phyloP scores from a whole-genome alignment of 176 grass and related monocot species.

The Melocanna baccifera region DNA sequence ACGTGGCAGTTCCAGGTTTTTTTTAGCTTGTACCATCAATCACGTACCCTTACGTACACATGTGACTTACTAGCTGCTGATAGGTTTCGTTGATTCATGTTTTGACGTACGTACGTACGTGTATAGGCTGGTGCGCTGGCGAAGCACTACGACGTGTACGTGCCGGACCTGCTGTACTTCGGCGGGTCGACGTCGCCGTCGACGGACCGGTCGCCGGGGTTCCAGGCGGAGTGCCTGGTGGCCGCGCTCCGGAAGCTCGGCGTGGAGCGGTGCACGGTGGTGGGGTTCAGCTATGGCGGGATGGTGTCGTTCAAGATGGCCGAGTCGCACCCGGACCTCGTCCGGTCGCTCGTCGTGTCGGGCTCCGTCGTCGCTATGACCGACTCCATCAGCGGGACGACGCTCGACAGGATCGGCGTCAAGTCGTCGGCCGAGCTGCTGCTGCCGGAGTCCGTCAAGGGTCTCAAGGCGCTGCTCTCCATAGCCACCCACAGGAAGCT shows the following conservation, averaged over 20 bases:
- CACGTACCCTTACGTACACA: neutral
- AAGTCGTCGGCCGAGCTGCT: constrained; percentile 71
- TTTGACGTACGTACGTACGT: neutral
- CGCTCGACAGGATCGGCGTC: constrained; percentile 60
- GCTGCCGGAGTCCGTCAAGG: constrained; percentile 77
- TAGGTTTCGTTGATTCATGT: too few relatives aligned
- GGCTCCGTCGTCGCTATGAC: constrained; percentile 87
- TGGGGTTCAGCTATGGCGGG: constrained; percentile 96
- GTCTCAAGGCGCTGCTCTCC: constrained; percentile 79
- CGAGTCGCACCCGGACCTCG: constrained; percentile 63
- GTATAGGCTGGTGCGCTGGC: constrained; percentile 46
- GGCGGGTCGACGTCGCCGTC: constrained; percentile 61
- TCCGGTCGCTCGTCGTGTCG: constrained; percentile 64
- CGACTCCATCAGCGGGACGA: constrained; percentile 56
- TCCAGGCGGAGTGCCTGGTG: constrained; percentile 69
- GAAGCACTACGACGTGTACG: constrained; percentile 85
- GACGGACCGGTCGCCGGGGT: constrained; percentile 58
- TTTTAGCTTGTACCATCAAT: neutral
- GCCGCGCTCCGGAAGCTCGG: constrained; percentile 51
- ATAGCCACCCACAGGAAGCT: constrained; percentile 54
- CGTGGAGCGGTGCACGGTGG: constrained; percentile 62
- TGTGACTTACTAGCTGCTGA: too few relatives aligned
- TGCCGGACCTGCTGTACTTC: constrained; percentile 92
- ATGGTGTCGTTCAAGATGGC: constrained; percentile 95
- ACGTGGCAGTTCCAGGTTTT: constrained; percentile 89